Conservation (phyloP, 2,329 filamentous ascomycete genomes). For the Cercospora sesami region DNA sequence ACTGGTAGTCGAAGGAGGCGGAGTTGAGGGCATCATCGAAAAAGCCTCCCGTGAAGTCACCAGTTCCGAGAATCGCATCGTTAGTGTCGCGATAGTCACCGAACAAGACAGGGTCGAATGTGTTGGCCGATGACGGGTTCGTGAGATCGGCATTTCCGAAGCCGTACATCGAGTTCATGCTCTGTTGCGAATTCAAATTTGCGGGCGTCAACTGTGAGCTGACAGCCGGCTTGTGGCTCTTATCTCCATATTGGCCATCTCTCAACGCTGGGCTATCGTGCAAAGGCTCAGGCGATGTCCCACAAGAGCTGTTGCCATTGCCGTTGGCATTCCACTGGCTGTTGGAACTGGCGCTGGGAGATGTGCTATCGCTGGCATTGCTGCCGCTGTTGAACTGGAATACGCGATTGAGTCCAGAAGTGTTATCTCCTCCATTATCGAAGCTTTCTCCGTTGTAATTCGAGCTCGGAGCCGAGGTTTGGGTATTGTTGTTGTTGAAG, state of each 20-base stretch:
- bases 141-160: conserved; percentile 32
- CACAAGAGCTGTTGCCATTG: conserved; percentile 65
- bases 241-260: conserved; percentile 54
- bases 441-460: conserved; percentile 22
- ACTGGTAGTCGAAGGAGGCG: conserved; percentile 64
- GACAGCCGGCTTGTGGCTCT: conserved; percentile 46
- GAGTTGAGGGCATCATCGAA: conserved; percentile 60
- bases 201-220: conserved; percentile 15
- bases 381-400: conserved; percentile 54
- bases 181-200: conserved; percentile 24
- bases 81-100: conserved; percentile 90
- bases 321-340: conserved; percentile 55
- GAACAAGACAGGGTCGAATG: conserved; percentile 89
- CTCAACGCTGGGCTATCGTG: conserved; percentile 68
- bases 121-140: conserved; percentile 53
- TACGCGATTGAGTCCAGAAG: conserved; percentile 46
- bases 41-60: conserved; percentile 74
- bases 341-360: conserved; percentile 53
- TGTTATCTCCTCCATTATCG: conserved; percentile 46
- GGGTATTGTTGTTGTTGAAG: conserved; percentile 25
- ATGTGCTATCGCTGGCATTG: conserved; percentile 50
- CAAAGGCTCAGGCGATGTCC: conserved; percentile 74
- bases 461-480: conserved; percentile 2
- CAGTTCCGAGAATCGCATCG: conserved; percentile 69
- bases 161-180: conserved; percentile 24